These are phyloP conservation scores for Usnea hakonensis DNA, from an alignment of 495 filamentous ascomycete genomes.

Conservation along the genomic window DNA sequence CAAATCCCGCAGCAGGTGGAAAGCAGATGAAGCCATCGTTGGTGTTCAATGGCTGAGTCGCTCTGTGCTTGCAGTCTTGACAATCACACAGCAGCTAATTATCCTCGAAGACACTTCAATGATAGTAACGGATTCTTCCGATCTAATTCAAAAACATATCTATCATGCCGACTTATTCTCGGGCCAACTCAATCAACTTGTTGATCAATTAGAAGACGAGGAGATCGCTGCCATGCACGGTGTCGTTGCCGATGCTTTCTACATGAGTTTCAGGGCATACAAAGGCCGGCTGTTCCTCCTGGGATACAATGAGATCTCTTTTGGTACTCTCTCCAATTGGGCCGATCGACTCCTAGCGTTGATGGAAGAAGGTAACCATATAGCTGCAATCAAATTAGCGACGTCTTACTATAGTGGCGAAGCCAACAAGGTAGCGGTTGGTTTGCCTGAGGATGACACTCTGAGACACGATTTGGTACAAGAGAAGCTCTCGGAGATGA, in stretches of 20 bases:
- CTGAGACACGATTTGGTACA: constrained; percentile 73
- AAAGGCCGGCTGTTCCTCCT: constrained; percentile 90
- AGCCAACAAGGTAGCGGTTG: constrained; percentile 84
- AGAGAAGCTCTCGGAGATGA: constrained; percentile 88
- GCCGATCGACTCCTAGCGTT: constrained; percentile 92
- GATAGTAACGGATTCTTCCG: constrained; percentile 86
- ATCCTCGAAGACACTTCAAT: constrained; percentile 86
- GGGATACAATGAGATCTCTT: constrained; percentile 79
- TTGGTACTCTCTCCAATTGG: constrained; percentile 93
- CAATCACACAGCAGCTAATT: constrained; percentile 84
- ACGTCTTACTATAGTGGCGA: constrained; percentile 86
- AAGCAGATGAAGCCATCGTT: constrained; percentile 89
- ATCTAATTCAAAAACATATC: constrained; percentile 84
- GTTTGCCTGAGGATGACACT: constrained; percentile 76
- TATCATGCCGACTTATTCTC: constrained; percentile 87
- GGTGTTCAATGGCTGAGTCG: constrained; percentile 95
- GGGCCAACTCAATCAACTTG: constrained; percentile 68
- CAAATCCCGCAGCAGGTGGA: constrained; percentile 79
- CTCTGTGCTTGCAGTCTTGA: constrained; percentile 84
- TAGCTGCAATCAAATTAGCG: constrained; percentile 81
- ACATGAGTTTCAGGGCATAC: constrained; percentile 93
- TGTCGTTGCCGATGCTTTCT: constrained; percentile 93
- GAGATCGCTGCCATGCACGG: constrained; percentile 87
- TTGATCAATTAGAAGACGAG: constrained; percentile 75
- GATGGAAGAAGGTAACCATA: constrained; percentile 92